These are phyloP conservation scores for Fusarium caatingaense DNA, from an alignment of 2,329 filamentous ascomycete species.

Conservation along the genomic window DNA sequence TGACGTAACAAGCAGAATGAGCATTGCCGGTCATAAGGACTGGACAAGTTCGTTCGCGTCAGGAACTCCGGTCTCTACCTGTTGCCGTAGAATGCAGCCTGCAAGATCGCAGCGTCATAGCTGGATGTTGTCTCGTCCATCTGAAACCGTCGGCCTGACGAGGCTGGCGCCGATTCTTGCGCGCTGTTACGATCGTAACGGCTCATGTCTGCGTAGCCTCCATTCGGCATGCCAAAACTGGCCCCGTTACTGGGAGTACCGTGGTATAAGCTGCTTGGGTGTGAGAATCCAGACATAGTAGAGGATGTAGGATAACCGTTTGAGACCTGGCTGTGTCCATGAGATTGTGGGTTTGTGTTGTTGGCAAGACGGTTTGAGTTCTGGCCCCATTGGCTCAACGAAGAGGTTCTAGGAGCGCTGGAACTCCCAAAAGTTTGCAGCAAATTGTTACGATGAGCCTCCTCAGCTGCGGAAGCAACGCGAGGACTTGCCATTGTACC, in stretches of 20 bases:
- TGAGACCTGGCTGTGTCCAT: slow-evolving; percentile 29
- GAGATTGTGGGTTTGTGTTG: slow-evolving; percentile 34
- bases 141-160: slow-evolving; percentile 45
- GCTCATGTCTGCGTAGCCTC: slow-evolving; percentile 25
- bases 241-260: slow-evolving; percentile 55
- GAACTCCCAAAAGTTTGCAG: slow-evolving; percentile 51
- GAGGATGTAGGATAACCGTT: slow-evolving; percentile 45
- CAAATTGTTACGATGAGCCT: slow-evolving; percentile 50
- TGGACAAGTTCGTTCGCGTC: not conserved
- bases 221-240: slow-evolving; percentile 28
- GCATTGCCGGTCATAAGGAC: not conserved
- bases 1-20: slow-evolving; percentile 4
- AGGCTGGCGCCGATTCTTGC: slow-evolving; percentile 31
- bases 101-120: slow-evolving; percentile 53
- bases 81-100: slow-evolving; percentile 49
- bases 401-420: slow-evolving; percentile 46
- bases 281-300: slow-evolving; percentile 56
- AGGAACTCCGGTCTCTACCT: slow-evolving; percentile 31
- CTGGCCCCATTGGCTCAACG: slow-evolving; percentile 49
- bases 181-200: slow-evolving; percentile 30
- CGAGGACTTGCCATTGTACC: slow-evolving; percentile 37
- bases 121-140: slow-evolving; percentile 50
- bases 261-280: slow-evolving; percentile 63
- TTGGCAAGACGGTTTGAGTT: slow-evolving; percentile 35
- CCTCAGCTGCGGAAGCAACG: slow-evolving; percentile 41